Base-by-base conservation (phyloP, 1,284 basidiomycete species). In the Acaromyces ingoldii region DNA sequence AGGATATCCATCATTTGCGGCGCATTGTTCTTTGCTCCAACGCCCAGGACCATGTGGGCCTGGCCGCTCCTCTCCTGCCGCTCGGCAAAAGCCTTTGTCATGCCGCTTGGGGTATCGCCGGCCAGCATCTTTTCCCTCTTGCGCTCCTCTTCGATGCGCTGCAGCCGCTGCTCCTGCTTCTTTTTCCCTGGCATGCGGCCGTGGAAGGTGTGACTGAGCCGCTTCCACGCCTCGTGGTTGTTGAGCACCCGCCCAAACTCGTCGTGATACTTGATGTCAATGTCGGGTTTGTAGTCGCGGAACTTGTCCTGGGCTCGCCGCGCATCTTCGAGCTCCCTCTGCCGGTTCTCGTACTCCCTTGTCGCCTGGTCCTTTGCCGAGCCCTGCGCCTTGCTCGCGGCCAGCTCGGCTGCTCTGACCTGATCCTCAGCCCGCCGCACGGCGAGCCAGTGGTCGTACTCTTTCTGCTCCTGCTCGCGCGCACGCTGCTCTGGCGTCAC, bases 211-310 rank as follows among this genome's bases (percentile, higher is more conserved):
- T 75, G 73, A 40, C 62, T 66, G 11, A 75, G 64, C 22, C 62
- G 57, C 60, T 77, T 77, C 76, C 76, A 77, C 21, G 76, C 76
- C 55, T 99, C 95, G 80, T 97, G 97, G 29, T 86, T 85, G 22
- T 87, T 89, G 74, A 97, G 80, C 58, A 81, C 77, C 19, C 91
- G 82, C n/a, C 95, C 95, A 73, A 90, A 89, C 53, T 74, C 66
- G 76, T 99, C 95, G 63, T 93, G 87, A 77, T 98, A 99, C 55
- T 88, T 87, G 72, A 98, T 89, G 61, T 93, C 89, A 66, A 99
- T 82, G 76, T 95, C 91, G 1, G 95, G 95, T 77, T 92, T 95
- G 81, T 99, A 99, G 72, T 87, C 82, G 77, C 86, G 88, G 82
- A 88, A 98, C 43, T 84, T 76, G 33, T 95, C 89, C 64, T 91